Evolutionary conservation across 148 eudicot genomes (phyloP), one percentile per base, ranked within the genome.

Genomic region (Rhododendron ferrugineum): DNA sequence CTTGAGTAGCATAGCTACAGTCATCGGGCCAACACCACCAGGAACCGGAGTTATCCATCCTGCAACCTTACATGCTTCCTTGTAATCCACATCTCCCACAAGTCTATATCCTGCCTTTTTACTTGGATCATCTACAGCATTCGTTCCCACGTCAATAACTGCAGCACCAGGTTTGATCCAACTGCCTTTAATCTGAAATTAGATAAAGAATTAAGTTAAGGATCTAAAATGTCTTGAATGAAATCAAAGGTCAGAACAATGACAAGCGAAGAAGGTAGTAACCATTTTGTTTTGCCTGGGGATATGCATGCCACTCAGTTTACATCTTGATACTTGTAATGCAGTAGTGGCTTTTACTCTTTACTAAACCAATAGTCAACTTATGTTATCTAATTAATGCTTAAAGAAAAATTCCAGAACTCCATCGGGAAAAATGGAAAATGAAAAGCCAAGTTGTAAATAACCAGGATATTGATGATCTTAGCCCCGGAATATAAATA

Each of bases 111-210:
- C 98, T 40, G 98, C 79, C 86, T 97, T 97, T 87, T 87, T 93
- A 81, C 90, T 94, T 50, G 93, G 89, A 88, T 97, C 98, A 90
- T 97, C 98, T 30, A 97, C 96, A 16, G 98, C 90, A 87, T 97
- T 97, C 75, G 98, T 95, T 81, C 99, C 98, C 64, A 95, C 96
- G 79, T 97, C 99, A 82, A 97, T 92, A 52, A 97, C 98, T 3
- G 99, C 98, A 77, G 99, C 98, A 86, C 99, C 99, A 6, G 99
- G 99, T 85, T 97, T 97, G 86, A 97, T 88, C 99, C 99, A 97
- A 86, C 93, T 93, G 34, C 99, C 98, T 84, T 93, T 97, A 74
- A 97, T 90, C 98, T 95, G 91, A 83, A 16, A 82, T 82, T 13
- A 64, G 62, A 85, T 20, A 83, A 11, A 7, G n/a, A 52, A 80